These are phyloP conservation scores for Parachaetomium inaequale DNA, from an alignment of 495 filamentous ascomycete species.

Conservation along the genomic window DNA sequence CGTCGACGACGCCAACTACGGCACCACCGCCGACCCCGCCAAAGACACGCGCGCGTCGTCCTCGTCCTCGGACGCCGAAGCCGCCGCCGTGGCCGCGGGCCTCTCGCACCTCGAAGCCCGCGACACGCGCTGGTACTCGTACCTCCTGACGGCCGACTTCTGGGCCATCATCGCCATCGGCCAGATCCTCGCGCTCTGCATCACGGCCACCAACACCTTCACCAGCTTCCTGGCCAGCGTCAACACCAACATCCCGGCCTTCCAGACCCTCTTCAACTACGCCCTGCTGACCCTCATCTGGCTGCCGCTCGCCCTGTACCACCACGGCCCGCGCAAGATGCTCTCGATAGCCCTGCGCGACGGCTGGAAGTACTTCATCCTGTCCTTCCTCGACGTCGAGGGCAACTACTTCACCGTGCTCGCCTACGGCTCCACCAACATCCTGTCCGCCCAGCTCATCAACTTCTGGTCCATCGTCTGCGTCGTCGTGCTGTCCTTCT, in stretches of 20 bases:
- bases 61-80: slow-evolving; percentile 14
- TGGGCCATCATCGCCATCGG: slow-evolving; percentile 77
- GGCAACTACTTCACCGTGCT: slow-evolving; percentile 98
- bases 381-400: slow-evolving; percentile 89
- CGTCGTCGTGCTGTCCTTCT: slow-evolving; percentile 80
- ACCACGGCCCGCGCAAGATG: slow-evolving; percentile 73
- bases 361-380: slow-evolving; percentile 92
- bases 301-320: slow-evolving; percentile 75
- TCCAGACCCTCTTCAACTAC: slow-evolving; percentile 95
- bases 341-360: slow-evolving; percentile 57
- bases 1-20: slow-evolving; percentile 25
- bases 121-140: slow-evolving; percentile 68
- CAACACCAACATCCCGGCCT: slow-evolving; percentile 86
- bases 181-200: slow-evolving; percentile 82
- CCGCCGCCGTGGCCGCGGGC: slow-evolving; percentile 30
- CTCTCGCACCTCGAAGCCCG: slow-evolving; percentile 45
- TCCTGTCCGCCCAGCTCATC: slow-evolving; percentile 87
- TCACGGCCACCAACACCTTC: slow-evolving; percentile 87
- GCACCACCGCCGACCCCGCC: not conserved
- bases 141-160: slow-evolving; percentile 80
- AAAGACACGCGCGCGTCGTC: not conserved
- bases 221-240: slow-evolving; percentile 64
- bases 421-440: slow-evolving; percentile 88
- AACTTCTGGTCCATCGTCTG: slow-evolving; percentile 99
- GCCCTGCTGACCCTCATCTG: slow-evolving; percentile 78